Percentiles rank a stretch among this genome's conserved stretches.
phyloP scores from a whole-genome alignment of 2,329 filamentous ascomycete genomes.

The Colletotrichum cordylinicola region DNA sequence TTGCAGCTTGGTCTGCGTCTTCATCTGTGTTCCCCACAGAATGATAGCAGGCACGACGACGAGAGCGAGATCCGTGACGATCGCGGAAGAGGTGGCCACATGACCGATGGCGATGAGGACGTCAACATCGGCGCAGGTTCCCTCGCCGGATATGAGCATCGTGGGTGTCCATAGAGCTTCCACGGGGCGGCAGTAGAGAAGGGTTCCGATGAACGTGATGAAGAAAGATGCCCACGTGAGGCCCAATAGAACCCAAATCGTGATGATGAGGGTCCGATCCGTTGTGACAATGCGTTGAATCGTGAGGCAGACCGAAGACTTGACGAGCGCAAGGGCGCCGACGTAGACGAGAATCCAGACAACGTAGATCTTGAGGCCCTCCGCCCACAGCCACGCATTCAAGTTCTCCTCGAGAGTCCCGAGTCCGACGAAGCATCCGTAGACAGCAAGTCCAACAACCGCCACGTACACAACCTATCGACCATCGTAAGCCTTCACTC shows the following conservation, averaged over 20 bases:
- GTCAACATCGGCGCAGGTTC: slow-evolving; percentile 22
- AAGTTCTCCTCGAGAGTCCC: slow-evolving; percentile 26
- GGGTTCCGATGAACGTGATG: slow-evolving; percentile 34
- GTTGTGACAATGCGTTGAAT: slow-evolving; percentile 38
- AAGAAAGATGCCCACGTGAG: slow-evolving; percentile 31
- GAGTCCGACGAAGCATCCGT: slow-evolving; percentile 25
- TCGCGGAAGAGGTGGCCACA: slow-evolving; percentile 34
- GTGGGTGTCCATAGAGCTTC: slow-evolving; percentile 31
- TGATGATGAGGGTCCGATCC: slow-evolving; percentile 22
- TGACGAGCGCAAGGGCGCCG: slow-evolving; percentile 27
- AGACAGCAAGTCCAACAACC: slow-evolving; percentile 22
- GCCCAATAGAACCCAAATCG: slow-evolving; percentile 24
- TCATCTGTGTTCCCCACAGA: slow-evolving; percentile 37
- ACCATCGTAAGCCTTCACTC: neutral
- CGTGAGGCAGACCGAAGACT: slow-evolving; percentile 40
- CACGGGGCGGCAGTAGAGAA: slow-evolving; percentile 37
- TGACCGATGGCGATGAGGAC: slow-evolving; percentile 30
- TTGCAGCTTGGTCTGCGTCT: slow-evolving; percentile 27
- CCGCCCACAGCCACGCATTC: slow-evolving; percentile 28
- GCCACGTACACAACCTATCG: slow-evolving; percentile 20
- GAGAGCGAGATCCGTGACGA: slow-evolving; percentile 36
- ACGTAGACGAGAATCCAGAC: slow-evolving; percentile 34
- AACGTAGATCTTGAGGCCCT: slow-evolving; percentile 25
- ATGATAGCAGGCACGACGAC: slow-evolving; percentile 35
- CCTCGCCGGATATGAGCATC: slow-evolving; percentile 32